phyloP scores from a whole-genome alignment of 352 stramenopile genomes.

The Phytophthora pini region DNA sequence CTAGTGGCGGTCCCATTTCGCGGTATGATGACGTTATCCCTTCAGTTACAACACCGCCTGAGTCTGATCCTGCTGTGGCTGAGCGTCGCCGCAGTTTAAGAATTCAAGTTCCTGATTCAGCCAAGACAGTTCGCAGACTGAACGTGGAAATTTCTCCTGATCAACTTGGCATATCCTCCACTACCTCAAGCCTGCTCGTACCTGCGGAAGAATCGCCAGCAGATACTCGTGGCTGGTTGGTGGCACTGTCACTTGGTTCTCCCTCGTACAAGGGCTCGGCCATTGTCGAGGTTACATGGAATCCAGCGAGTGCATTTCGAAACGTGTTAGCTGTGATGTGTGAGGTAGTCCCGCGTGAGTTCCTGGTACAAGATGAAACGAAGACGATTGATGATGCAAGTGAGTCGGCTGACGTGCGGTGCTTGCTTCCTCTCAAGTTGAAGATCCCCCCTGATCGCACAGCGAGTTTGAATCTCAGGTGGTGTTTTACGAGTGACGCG shows the following conservation, averaged over 20 bases:
- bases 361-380: conserved; percentile 33
- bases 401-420: conserved; percentile 11
- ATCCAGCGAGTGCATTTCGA: conserved; percentile 48
- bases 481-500: conserved; percentile 66
- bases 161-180: conserved; percentile 49
- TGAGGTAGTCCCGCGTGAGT: conserved; percentile 43
- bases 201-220: conserved; percentile 76
- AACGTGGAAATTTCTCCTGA: conserved; percentile 41
- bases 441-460: conserved; percentile 42
- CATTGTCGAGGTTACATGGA: conserved; percentile 67
- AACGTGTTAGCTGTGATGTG: conserved; percentile 62
- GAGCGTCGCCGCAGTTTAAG: conserved; percentile 32
- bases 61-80: conserved; percentile 17
- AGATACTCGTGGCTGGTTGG: conserved; percentile 63
- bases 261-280: conserved; percentile 39
- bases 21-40: conserved; percentile 41
- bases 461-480: conserved; percentile 59
- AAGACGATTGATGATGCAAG: conserved; percentile 4
- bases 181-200: conserved; percentile 63
- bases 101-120: conserved; percentile 38
- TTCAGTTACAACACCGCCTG: conserved; percentile 14
- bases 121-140: conserved; percentile 17
- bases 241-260: conserved; percentile 52
- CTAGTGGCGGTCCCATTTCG: conserved; percentile 10
- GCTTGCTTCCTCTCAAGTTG: conserved; percentile 50